Evolutionary conservation across 306 rosid species (phyloP).

Genomic region (Corylus heterophylla): DNA sequence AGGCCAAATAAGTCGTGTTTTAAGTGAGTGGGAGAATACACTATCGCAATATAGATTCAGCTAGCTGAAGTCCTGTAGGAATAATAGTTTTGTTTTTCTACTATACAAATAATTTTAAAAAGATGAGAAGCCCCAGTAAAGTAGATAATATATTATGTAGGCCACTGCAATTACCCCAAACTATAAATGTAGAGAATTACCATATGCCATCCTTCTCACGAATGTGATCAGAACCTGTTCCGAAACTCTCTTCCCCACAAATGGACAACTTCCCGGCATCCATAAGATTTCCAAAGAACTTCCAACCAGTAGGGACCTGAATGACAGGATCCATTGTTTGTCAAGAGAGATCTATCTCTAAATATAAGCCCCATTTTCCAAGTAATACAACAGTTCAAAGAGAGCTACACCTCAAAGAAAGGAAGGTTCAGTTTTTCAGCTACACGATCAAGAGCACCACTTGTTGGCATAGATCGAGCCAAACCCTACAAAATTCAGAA

Average conservation of each 20-base stretch:
- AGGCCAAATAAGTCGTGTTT: neutral
- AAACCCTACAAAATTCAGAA: constrained; percentile 64
- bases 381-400: constrained; percentile 6
- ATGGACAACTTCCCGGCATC: constrained; percentile 92
- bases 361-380: constrained; percentile 22
- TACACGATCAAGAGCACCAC: constrained; percentile 90
- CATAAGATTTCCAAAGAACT: constrained; percentile 98
- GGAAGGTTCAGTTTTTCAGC: constrained; percentile 87
- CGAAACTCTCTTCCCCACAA: constrained; percentile 98
- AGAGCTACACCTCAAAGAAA: constrained; percentile 74
- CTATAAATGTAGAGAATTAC: constrained; percentile 45
- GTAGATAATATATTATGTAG: neutral
- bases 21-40: neutral
- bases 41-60: neutral
- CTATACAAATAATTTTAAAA: neutral
- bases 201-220: constrained; percentile 99
- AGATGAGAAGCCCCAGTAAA: neutral
- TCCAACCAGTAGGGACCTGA: constrained; percentile 99
- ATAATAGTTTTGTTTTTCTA: neutral
- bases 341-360: constrained; percentile 25
- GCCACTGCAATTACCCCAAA: constrained; percentile 6
- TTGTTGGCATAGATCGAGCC: constrained; percentile 98
- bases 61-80: neutral
- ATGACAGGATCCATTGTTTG: constrained; percentile 22
- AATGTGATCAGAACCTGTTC: constrained; percentile 98